Percentiles rank a stretch among this genome's conserved stretches.
phyloP scores from a whole-genome alignment of 495 filamentous ascomycete species.

The Lasiosphaeria miniovina region DNA sequence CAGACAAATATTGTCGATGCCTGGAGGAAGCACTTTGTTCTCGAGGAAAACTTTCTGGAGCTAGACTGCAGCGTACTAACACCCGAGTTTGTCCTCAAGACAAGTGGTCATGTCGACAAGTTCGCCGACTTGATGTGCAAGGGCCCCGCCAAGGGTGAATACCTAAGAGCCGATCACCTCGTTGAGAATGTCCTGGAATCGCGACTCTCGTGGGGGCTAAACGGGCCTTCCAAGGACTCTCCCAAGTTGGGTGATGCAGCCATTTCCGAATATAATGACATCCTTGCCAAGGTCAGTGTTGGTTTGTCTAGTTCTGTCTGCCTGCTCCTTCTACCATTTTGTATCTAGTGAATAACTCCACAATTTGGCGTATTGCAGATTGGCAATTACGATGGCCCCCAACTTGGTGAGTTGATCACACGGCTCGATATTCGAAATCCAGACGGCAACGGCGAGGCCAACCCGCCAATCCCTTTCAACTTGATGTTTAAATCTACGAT shows the following conservation, averaged over 20 bases:
- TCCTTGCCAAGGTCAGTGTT: conserved; percentile 54
- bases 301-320: background rate
- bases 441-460: background rate
- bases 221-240: conserved; percentile 41
- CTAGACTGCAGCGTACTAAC: conserved; percentile 67
- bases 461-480: conserved; percentile 1
- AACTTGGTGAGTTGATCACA: background rate
- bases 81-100: conserved; percentile 83
- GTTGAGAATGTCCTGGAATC: conserved; percentile 48
- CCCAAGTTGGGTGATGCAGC: conserved; percentile 63
- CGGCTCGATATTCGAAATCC: conserved; percentile 2
- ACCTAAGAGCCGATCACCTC: conserved; percentile 50
- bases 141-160: conserved; percentile 50
- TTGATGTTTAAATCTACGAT: conserved; percentile 2
- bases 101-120: conserved; percentile 87
- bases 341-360: background rate
- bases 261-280: conserved; percentile 64
- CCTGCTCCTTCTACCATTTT: background rate
- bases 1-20: conserved; percentile 74
- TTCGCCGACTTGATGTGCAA: conserved; percentile 78
- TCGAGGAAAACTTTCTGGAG: conserved; percentile 81
- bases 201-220: conserved; percentile 41
- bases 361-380: conserved; percentile 33
- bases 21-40: conserved; percentile 83
- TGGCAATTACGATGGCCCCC: conserved; percentile 62